Percentiles rank a stretch among this genome's conserved stretches.
Conservation (phyloP, 768 basidiomycete genomes). For the Hygrocybe coccinea region DNA sequence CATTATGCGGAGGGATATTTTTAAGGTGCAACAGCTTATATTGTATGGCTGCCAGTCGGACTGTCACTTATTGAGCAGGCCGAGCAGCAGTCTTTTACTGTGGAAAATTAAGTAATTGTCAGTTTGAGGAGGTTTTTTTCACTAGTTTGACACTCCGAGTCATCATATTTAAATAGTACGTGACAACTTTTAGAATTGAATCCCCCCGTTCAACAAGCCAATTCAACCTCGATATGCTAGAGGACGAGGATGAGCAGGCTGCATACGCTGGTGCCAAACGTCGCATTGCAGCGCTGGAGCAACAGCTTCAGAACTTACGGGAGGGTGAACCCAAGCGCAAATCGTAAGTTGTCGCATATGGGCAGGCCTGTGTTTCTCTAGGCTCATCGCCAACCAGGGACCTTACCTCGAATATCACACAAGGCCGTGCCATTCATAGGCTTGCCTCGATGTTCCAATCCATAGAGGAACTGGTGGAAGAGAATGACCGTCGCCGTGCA, state of each 20-base stretch:
- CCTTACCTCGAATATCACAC: not conserved
- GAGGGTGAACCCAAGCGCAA: not conserved
- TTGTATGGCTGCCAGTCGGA: no score
- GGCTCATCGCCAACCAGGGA: not conserved
- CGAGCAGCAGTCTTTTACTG: no score
- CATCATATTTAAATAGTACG: no score
- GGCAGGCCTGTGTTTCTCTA: not conserved
- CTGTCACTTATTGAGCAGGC: no score
- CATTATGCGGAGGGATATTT: no score
- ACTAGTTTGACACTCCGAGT: no score
- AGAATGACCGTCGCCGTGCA: not conserved
- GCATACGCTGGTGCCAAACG: not conserved
- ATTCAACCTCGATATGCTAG: no score
- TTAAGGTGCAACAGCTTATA: no score
- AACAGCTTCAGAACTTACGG: not conserved
- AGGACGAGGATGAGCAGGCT: not conserved
- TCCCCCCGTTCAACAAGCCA: no score
- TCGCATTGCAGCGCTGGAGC: not conserved
- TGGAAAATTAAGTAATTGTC: no score
- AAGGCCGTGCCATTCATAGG: not conserved
- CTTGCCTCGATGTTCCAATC: not conserved
- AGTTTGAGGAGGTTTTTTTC: no score
- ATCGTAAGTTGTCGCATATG: not conserved
- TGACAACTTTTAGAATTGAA: no score
- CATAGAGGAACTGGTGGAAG: not conserved